phyloP scores from a whole-genome alignment of 305 asterid genomes.

The Fraxinus ornus region DNA sequence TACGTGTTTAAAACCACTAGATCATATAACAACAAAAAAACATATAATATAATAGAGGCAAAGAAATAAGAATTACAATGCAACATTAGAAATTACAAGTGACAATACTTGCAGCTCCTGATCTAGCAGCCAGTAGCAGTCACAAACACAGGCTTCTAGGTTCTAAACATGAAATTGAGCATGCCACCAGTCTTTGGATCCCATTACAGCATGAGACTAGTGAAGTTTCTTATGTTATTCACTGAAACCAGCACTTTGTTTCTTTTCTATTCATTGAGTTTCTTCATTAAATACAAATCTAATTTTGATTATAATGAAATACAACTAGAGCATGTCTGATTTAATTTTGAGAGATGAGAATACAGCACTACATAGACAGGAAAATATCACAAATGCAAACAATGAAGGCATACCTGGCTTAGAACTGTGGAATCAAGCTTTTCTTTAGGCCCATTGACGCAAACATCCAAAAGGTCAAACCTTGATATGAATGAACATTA shows the following conservation, averaged over 20 bases:
- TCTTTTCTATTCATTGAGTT: neutral
- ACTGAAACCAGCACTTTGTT: neutral
- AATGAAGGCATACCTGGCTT: constrained; percentile 69
- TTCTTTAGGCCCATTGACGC: constrained; percentile 90
- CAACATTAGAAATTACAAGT: neutral
- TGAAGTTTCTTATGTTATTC: neutral
- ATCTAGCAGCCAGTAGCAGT: neutral
- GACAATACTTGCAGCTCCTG: neutral
- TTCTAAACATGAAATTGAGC: neutral
- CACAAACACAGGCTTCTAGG: neutral
- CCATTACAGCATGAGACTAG: neutral
- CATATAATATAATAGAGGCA: neutral
- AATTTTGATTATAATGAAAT: neutral
- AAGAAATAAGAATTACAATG: neutral
- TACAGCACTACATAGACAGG: neutral
- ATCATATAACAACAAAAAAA: neutral
- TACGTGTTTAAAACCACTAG: neutral
- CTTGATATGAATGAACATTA: constrained; percentile 36
- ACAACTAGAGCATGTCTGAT: neutral
- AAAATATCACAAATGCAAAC: neutral
- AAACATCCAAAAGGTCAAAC: constrained; percentile 85
- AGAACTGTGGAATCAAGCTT: constrained; percentile 90
- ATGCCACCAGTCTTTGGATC: neutral
- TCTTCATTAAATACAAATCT: neutral
- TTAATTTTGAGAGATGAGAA: neutral